Evolutionary conservation across 768 basidiomycete species (phyloP).

Genomic region (Russula foetens): DNA sequence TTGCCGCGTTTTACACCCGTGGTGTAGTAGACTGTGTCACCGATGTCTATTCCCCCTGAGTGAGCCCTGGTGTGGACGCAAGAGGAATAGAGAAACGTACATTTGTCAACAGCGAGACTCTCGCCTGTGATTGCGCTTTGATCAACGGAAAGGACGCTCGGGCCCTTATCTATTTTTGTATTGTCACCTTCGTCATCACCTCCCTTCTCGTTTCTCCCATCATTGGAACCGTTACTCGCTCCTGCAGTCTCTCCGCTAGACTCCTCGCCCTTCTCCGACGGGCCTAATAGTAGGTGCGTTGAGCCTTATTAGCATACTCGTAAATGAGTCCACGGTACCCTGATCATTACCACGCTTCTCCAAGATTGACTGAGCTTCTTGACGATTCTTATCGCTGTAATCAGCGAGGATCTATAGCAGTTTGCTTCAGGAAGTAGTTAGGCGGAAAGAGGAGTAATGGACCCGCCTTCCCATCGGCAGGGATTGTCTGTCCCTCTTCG

Average conservation of each 20-base stretch:
- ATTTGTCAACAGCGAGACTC: constrained; percentile 40
- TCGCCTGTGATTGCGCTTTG: constrained; percentile 42
- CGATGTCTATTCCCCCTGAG: constrained; percentile 21
- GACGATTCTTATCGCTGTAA: constrained; percentile 33
- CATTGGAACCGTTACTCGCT: not conserved
- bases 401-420: constrained; percentile 30
- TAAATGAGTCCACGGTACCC: not conserved
- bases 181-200: constrained; percentile 13
- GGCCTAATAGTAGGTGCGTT: not conserved
- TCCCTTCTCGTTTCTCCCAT: constrained; percentile 10
- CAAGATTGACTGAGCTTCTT: constrained; percentile 26
- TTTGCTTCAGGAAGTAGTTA: not conserved
- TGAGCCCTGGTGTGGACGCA: not conserved
- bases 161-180: constrained; percentile 30
- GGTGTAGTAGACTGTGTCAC: constrained; percentile 37
- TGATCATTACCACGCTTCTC: constrained; percentile 19
- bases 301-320: not conserved
- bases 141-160: constrained; percentile 35
- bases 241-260: not conserved
- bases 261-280: not conserved
- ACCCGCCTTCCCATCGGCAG: constrained; percentile 35
- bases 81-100: constrained; percentile 1
- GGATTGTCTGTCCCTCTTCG: constrained; percentile 39
- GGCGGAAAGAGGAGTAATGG: not conserved
- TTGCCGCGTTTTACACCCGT: constrained; percentile 32